Evolutionary conservation across 495 filamentous ascomycete genomes (phyloP).

Genomic region (Penicillium waksmanii): DNA sequence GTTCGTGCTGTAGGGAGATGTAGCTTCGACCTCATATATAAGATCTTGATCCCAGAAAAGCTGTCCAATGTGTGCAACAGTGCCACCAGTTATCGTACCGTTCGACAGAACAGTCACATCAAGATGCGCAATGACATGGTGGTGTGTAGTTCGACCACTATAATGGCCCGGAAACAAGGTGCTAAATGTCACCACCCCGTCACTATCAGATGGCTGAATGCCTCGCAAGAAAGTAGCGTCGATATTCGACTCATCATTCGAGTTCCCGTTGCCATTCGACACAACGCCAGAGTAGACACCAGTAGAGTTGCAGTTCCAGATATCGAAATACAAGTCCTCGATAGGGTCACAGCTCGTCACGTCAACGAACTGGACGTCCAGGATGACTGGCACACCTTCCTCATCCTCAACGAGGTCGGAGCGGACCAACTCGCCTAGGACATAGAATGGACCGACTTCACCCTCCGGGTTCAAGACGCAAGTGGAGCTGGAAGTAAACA

Average conservation of each 20-base stretch:
- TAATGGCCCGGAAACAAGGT: neutral
- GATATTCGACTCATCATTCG: conserved; percentile 30
- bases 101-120: conserved; percentile 45
- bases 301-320: conserved; percentile 56
- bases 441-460: conserved; percentile 19
- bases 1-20: conserved; percentile 57
- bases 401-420: conserved; percentile 45
- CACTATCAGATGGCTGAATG: neutral
- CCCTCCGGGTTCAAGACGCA: conserved; percentile 20
- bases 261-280: neutral
- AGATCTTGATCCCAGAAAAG: conserved; percentile 57
- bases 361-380: conserved; percentile 57
- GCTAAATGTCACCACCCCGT: conserved; percentile 22
- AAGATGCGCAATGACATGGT: conserved; percentile 13
- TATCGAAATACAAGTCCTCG: conserved; percentile 47
- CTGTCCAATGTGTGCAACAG: conserved; percentile 57
- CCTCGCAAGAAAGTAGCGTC: neutral
- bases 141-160: neutral
- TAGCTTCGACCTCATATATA: conserved; percentile 40
- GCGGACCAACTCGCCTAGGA: conserved; percentile 48
- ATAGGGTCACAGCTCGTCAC: conserved; percentile 49
- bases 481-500: conserved; percentile 11
- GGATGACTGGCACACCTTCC: conserved; percentile 48
- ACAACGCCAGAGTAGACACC: conserved; percentile 28
- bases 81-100: conserved; percentile 47